A percentile compares a stretch with the other conserved stretches of the same genome.
Conservation (phyloP, 192 early-diverging fungal genomes). For the Gamsiella multidivaricata region DNA sequence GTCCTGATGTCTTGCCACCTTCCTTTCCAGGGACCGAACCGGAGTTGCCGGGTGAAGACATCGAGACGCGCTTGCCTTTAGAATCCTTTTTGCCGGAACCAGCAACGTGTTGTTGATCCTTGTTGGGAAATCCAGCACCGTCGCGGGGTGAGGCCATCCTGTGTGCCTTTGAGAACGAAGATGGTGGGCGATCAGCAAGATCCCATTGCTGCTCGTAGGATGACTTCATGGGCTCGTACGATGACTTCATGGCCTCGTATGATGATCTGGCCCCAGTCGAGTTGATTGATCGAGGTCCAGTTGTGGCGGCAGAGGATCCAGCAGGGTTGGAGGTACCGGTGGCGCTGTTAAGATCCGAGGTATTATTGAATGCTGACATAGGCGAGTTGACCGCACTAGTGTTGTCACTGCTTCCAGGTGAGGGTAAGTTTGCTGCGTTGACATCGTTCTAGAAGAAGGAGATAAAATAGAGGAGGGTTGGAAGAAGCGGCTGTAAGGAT, state of each 20-base stretch:
- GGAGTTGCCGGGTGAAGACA: slow-evolving; percentile 5
- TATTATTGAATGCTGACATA: slow-evolving; percentile 45
- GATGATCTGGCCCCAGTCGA: slow-evolving; percentile 53
- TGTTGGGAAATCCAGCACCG: slow-evolving; percentile 32
- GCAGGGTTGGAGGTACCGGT: neutral
- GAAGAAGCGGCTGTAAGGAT: too few species aligned
- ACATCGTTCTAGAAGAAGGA: slow-evolving; percentile 50
- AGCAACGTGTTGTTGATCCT: slow-evolving; percentile 3
- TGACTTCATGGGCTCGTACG: slow-evolving; percentile 62
- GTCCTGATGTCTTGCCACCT: slow-evolving; percentile 22
- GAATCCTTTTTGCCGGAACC: slow-evolving; percentile 31
- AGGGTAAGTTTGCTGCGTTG: slow-evolving; percentile 41
- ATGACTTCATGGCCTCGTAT: slow-evolving; percentile 62
- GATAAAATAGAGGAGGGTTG: too few species aligned
- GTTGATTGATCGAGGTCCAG: slow-evolving; percentile 33
- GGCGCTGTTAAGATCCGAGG: slow-evolving; percentile 27
- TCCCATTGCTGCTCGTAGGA: slow-evolving; percentile 63
- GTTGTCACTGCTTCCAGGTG: slow-evolving; percentile 45
- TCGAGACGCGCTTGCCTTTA: slow-evolving; percentile 32
- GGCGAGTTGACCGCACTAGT: slow-evolving; percentile 32
- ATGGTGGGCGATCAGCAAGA: slow-evolving; percentile 17
- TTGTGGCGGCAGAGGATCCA: neutral
- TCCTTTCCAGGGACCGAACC: slow-evolving; percentile 4
- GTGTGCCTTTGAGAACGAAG: slow-evolving; percentile 15
- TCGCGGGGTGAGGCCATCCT: slow-evolving; percentile 44